Evolutionary conservation across 2,329 filamentous ascomycete species (phyloP), one percentile per base, ranked within the genome.

Genomic region (Phyllosticta citrichinensis): DNA sequence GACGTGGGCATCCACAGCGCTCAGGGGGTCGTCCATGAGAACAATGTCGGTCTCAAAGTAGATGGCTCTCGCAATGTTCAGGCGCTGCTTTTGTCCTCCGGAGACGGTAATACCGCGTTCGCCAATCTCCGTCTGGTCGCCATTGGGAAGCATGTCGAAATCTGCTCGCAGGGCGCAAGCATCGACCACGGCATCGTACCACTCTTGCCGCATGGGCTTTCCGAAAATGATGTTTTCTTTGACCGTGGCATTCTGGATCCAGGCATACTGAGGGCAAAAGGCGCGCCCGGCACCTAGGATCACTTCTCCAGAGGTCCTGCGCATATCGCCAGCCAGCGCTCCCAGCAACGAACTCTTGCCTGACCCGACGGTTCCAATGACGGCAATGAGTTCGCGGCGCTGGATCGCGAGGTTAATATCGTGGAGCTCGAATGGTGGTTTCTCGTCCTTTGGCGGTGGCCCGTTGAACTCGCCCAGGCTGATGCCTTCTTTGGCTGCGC

Each of bases 101-200:
- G 91, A 96, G 1, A 97, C 88, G 0, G 91, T 97, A 69, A 97
- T 97, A 58, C 94, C 93, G 63, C 91, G 86, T 73, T 97, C 94
- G 25, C 93, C 94, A 69, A 97, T 96, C 72, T 97, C 93, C 0
- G 93, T 99, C 67, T 83, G 75, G 68, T 97, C 94, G 14, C 91
- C 89, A 62, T 88, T 84, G 0, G 93, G 93, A n/a, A 97, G 80
- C 85, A 96, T 96, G 55, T 96, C 90, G 6, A 97, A 75, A 77
- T 99, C 93, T 0, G 88, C 84, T 58, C 87, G 81, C 10, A 97
- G 79, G 1, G 93, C 91, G 72, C 93, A 97, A 10, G 91, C 90
- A 70, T 88, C 83, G 33, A 96, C 80, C n/a, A 96, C 91, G 57
- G 88, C 76, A 53, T 87, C 81, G 69, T 96, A 96, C 92, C 93